phyloP scores from a whole-genome alignment of 164 flowering plant genomes.

The Aristolochia fimbriata region DNA sequence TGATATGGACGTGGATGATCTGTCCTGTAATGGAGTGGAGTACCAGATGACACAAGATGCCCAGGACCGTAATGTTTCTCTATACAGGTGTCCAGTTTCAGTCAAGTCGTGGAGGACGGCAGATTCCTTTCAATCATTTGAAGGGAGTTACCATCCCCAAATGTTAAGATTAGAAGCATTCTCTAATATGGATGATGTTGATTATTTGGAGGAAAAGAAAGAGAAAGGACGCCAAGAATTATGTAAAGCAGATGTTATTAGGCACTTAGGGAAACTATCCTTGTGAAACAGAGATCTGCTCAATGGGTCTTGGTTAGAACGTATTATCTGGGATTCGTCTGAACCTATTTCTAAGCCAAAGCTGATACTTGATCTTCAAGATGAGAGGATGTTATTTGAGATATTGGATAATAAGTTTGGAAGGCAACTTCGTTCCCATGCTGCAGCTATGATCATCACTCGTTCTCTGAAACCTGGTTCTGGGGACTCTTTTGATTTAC shows the following conservation, averaged over 20 bases:
- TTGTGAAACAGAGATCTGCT: constrained; percentile 51
- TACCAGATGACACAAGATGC: constrained; percentile 15
- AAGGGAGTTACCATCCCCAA: constrained; percentile 61
- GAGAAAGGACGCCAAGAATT: constrained; percentile 22
- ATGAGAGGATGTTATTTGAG: constrained; percentile 95
- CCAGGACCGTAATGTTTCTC: constrained; percentile 20
- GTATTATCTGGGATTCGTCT: constrained; percentile 68
- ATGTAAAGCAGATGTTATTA: constrained; percentile 25
- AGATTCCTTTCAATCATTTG: constrained; percentile 19
- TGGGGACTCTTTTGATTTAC: constrained; percentile 44
- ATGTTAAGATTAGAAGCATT: constrained; percentile 66
- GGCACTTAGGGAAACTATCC: constrained; percentile 38
- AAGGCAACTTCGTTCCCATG: constrained; percentile 53
- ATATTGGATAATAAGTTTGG: constrained; percentile 50
- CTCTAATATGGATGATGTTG: constrained; percentile 21
- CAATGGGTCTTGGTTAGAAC: constrained; percentile 79
- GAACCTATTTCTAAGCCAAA: constrained; percentile 46
- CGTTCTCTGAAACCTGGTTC: constrained; percentile 33
- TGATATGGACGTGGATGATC: constrained; percentile 18
- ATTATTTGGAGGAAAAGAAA: constrained; percentile 16
- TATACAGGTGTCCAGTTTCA: constrained; percentile 21
- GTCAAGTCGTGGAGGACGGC: constrained; percentile 60
- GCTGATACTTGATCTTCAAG: constrained; percentile 88
- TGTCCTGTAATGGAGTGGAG: neutral
- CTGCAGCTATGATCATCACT: constrained; percentile 78